Evolutionary conservation across 2,329 filamentous ascomycete genomes (phyloP), one percentile per base, ranked within the genome.

Genomic region (Akanthomyces dipterigenus): DNA sequence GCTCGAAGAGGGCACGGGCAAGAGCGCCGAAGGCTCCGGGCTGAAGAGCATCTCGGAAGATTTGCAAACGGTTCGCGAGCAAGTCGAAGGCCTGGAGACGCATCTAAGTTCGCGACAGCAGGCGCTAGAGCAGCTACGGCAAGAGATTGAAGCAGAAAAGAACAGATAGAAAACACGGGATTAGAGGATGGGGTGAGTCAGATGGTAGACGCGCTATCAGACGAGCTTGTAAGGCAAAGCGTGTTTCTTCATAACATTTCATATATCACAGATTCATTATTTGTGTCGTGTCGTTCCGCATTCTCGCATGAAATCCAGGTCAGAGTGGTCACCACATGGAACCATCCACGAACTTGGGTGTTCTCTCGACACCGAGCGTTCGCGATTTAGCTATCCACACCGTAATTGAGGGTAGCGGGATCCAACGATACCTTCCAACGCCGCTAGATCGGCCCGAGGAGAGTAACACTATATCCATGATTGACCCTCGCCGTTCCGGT

Each of bases 81-180:
- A 99, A 79, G 88, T 99, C 2, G 92, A 97, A 66, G 92, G 93
- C 1, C 74, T 99, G 66, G 92, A 96, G 78, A 77, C 80, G 64
- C 95, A 99, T 79, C 77, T 97, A 70, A 82, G 85, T 69, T 86
- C 87, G 66, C 82, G 95, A 64, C 85, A 93, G 75, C 84, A 88
- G 66, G 84, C 88, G 34, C 77, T 99, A 69, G 86, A 89, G 53
- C 88, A 91, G 72, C 72, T 98, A 71, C 84, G 86, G 75, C 81
- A 85, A 71, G 87, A 97, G 77, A 89, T 98, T 75, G 92, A 97
- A 69, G 88, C 91, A 24, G 93, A 93, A 82, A 95, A 90, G 80
- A 77, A 38, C 26, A 97, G 77, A 89, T 98, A 75, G 92, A 97
- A 28, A 92, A 93, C 82, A 95, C 89, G 80, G 77, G 78, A 63